These are phyloP conservation scores for Picochlorum sp. DNA, from an alignment of 139 green algal genomes.

Conservation along the genomic window DNA sequence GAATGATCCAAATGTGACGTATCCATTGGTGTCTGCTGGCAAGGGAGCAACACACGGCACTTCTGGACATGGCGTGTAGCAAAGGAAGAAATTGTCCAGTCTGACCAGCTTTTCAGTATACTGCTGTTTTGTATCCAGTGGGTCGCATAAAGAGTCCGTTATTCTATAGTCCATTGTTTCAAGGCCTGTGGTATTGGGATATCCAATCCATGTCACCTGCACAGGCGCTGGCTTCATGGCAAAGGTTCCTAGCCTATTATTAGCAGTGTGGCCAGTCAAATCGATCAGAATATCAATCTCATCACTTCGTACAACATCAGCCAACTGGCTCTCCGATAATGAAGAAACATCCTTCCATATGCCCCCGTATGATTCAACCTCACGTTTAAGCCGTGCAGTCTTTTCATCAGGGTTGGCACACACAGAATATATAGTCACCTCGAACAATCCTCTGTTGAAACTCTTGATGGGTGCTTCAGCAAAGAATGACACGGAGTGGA, in stretches of 20 bases:
- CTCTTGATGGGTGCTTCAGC: conserved; percentile 78
- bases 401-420: conserved; percentile 62
- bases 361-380: conserved; percentile 48
- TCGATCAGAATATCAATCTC: conserved; percentile 93
- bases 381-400: conserved; percentile 50
- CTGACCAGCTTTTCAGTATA: conserved; percentile 78
- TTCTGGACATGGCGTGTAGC: conserved; percentile 84
- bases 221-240: conserved; percentile 77
- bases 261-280: conserved; percentile 92
- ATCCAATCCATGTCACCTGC: conserved; percentile 96
- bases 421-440: conserved; percentile 51
- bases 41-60: conserved; percentile 63
- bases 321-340: conserved; percentile 53
- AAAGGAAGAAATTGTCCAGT: conserved; percentile 90
- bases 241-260: conserved; percentile 86
- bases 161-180: conserved; percentile 79
- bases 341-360: conserved; percentile 52
- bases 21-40: conserved; percentile 63
- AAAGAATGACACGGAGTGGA: conserved; percentile 95
- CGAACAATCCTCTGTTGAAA: conserved; percentile 36
- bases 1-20: conserved; percentile 96
- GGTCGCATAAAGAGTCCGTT: conserved; percentile 76
- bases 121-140: conserved; percentile 52
- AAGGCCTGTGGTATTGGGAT: conserved; percentile 94
- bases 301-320: conserved; percentile 44